A percentile compares a stretch with the other conserved stretches of the same genome.
These are phyloP conservation scores for Trametes polyzona DNA, from an alignment of 1,284 basidiomycete species.

Conservation along the genomic window DNA sequence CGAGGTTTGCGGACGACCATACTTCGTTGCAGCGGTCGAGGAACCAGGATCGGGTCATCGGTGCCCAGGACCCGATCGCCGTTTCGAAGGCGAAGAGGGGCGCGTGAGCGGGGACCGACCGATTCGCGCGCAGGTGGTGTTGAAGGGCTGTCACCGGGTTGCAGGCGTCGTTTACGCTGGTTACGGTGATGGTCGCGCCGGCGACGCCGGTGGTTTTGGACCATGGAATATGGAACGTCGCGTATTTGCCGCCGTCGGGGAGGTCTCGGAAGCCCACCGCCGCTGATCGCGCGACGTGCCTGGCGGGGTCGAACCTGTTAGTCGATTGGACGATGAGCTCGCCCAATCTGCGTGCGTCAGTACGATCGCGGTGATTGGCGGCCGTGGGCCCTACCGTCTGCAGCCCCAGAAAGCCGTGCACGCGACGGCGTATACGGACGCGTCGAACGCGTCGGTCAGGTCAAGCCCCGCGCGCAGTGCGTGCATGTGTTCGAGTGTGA, in stretches of 20 bases:
- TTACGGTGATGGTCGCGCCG: slow-evolving; percentile 18
- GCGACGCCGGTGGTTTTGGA: slow-evolving; percentile 14
- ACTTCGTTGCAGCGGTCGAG: slow-evolving; percentile 20
- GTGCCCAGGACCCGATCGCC: neutral
- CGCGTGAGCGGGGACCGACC: slow-evolving; percentile 1
- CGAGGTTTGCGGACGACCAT: slow-evolving; percentile 12
- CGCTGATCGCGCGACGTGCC: neutral
- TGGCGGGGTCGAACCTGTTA: neutral
- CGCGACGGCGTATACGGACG: slow-evolving; percentile 31
- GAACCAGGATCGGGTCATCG: slow-evolving; percentile 20
- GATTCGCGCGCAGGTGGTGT: slow-evolving; percentile 10
- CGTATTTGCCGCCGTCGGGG: neutral
- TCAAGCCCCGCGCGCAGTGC: slow-evolving; percentile 31
- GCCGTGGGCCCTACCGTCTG: neutral
- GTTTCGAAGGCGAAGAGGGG: slow-evolving; percentile 19
- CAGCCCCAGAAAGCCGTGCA: slow-evolving; percentile 23
- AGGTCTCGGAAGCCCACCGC: neutral
- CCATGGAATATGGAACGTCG: slow-evolving; percentile 13
- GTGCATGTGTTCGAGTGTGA: slow-evolving; percentile 38
- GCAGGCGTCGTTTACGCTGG: neutral
- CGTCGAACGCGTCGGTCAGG: slow-evolving; percentile 27
- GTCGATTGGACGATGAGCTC: slow-evolving; percentile 12
- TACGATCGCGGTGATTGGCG: neutral
- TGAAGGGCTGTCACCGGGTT: slow-evolving; percentile 8
- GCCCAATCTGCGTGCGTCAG: slow-evolving; percentile 8